Base-by-base conservation (phyloP, 352 stramenopile species). In the Peronospora destructor region DNA sequence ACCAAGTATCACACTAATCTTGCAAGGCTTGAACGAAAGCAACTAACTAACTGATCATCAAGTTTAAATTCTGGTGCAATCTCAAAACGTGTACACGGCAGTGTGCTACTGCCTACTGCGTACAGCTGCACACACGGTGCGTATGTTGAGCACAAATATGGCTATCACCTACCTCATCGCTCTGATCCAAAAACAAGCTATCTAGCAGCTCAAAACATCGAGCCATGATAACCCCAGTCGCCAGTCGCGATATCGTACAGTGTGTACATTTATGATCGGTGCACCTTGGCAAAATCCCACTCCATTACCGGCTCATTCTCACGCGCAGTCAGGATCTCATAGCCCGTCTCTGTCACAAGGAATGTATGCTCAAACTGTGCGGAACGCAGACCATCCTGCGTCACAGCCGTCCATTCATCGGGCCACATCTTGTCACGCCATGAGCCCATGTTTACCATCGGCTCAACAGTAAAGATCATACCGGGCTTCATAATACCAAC, bases 391-490 rank as follows among this genome's bases (percentile, higher is more conserved):
- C 96, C 96, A 74, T 99, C 96, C 7, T 69, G 79, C 4, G 97
- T 99, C 11, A 97, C 91, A 10, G 87, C 89, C 19, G 96, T 99
- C 97, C 97, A 99, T 57, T 98, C 94, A 65, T 99, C 97, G 13
- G 88, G 89, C 96, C 96, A 99, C 4, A 86, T 97, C 61, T 80
- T 61, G 59, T 90, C 83, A 86, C 91, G 63, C 87, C 81, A 87
- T 52, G 73, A 71, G 16, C 76, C 96, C n/a, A 97, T 68, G 72
- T 99, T 99, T 61, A 99, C 98, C 97, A 99, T 99, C 7, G 96
- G 97, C 64, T 99, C 97, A 48, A 99, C 97, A 0, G 97, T 99
- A 71, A 99, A 99, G 36, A 98, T 95, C 74, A 98, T 94, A 21
- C 95, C 96, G 2, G 87, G 84, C 56, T 96, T 97, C 91, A 99